Evolutionary conservation across 495 filamentous ascomycete genomes (phyloP), one percentile per base, ranked within the genome.

Genomic region (Bathelium albidoporum): DNA sequence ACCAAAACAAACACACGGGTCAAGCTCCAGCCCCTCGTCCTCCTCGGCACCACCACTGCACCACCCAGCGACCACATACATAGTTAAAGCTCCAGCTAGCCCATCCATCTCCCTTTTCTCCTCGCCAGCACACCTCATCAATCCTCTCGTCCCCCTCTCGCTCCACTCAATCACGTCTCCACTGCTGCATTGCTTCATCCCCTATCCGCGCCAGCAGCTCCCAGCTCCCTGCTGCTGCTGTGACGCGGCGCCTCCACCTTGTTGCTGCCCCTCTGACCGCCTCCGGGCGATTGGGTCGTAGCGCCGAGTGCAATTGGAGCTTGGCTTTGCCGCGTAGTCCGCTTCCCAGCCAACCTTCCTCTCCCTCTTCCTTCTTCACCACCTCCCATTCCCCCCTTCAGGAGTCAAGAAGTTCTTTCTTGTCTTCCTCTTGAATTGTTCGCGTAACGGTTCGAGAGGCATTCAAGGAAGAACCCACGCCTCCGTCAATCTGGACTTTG

Each of bases 401-500:
- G 83, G 83, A 83, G 87, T 83, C 85, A 82, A 86, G 83, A 86
- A 83, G 81, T 81, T 84, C 89, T 89, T 92, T 93, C 89, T 92
- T 91, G 87, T 91, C 85, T 89, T 85, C 86, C 86, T 91, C 90
- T 93, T 89, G 90, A 84, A 79, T 80, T 84, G 84, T 83, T 83
- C 80, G 72, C 68, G 69, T 72, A 80, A 84, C 81, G 81, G 79
- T 83, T 90, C 90, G 89, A 87, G 88, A 93, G 90, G 88, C 85
- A 86, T 90, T 85, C 87, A 86, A 91, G 91, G 90, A 90, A 82
- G 85, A 84, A 85, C 86, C 84, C 84, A 75, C 77, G 85, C 86
- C 82, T 84, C 86, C 85, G 93, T 80, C 90, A 97, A 93, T 81
- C 93, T 97, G 92, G 93, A 96, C 88, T 97, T 95, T 91, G 92